phyloP scores from a whole-genome alignment of 176 grass and related monocot species.

The Poa annua region DNA sequence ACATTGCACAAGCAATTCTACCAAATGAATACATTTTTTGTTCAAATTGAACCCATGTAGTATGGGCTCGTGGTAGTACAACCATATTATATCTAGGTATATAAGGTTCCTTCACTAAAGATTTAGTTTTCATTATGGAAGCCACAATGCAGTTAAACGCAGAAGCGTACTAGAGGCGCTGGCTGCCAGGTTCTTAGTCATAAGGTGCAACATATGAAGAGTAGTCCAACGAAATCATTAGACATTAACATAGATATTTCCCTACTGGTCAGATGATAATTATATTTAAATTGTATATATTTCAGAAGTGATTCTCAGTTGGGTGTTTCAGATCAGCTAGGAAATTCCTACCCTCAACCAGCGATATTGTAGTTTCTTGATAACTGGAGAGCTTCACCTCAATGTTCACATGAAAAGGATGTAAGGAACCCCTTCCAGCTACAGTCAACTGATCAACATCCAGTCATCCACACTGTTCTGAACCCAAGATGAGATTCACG shows the following conservation, averaged over 20 bases:
- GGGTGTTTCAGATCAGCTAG: neutral
- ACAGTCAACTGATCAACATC: neutral
- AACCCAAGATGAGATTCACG: neutral
- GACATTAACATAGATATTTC: neutral
- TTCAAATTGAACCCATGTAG: neutral
- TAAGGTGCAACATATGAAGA: too few relatives aligned
- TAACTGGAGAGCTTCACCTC: neutral
- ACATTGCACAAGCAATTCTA: conserved; percentile 19
- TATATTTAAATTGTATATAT: neutral
- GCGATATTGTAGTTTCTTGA: neutral
- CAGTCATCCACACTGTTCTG: neutral
- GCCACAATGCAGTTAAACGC: neutral
- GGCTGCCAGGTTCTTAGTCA: too few relatives aligned
- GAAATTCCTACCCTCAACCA: neutral
- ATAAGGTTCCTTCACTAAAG: neutral
- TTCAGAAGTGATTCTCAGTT: neutral
- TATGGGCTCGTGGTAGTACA: neutral
- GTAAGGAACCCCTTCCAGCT: too few relatives aligned
- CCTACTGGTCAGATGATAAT: neutral
- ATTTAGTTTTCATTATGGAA: neutral
- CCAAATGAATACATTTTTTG: neutral
- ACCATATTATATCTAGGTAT: neutral
- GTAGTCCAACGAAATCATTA: neutral
- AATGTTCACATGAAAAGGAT: conserved; percentile 4
- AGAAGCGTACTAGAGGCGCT: neutral